Base-by-base conservation (phyloP, 2,329 filamentous ascomycete genomes). In the Geosmithia morbida region DNA sequence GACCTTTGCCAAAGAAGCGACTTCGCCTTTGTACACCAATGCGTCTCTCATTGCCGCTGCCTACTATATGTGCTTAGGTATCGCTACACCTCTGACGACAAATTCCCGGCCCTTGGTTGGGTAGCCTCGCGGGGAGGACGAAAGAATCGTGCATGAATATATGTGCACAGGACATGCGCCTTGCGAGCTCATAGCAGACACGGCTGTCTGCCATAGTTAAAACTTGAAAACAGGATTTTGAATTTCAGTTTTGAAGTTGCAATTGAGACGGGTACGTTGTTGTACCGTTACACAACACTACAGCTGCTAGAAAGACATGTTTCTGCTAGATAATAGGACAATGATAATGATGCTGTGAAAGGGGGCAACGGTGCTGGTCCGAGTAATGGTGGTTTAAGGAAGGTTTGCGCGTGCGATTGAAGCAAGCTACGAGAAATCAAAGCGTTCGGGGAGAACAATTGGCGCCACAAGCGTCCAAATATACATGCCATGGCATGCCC, bases 401-500 rank as follows among this genome's bases (percentile, higher is more conserved):
- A 6, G 5, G 33, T 37, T 37, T 37, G 14, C 13, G 33, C 11
- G 13, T 37, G 33, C 10, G 11, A 13, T 5, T 42, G 5, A 22
- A 18, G 2, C n/a, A n/a, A 19, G 17, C 41, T 42, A 49, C n/a
- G 66, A 69, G 54, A 72, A 69, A 45, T 87, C 87, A 60, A 96
- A 96, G 46, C 90, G 75, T 56, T 94, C 89, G 2, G 90, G 89
- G 57, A 95, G 63, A 43, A 94, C 66, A 39, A 94, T 74, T 2
- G 92, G 92, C 43, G 92, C 92, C 42, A 94, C 72, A 56, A 98
- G 65, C 17, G 87, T 95, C 92, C 92, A 98, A 26, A 81, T 77
- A 60, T 97, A 98, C 64, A 98, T 85, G 46, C 71, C 81, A 64
- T 98, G 96, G 68, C 92, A 98, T 48, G 92, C 82, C 92, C 92